Base-by-base conservation (phyloP, 192 early-diverging fungal genomes). In the Pilobolus umbonatus region DNA sequence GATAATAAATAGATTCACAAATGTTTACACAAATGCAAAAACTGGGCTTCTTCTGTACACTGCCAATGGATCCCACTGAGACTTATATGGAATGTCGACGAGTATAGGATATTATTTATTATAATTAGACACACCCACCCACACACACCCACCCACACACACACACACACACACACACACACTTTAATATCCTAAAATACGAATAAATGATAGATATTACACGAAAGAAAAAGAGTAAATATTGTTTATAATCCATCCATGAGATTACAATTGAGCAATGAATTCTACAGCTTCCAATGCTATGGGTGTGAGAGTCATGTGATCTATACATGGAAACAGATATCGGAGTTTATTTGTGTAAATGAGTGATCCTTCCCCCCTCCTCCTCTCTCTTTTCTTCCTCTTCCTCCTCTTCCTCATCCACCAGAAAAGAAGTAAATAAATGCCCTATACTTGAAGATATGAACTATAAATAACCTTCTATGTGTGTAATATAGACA, bases 1-100 rank as follows among this genome's bases (percentile, higher is more conserved):
- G 39, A 25, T 60, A 17, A n/a, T n/a, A 39, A 22, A 55, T 59
- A 73, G 71, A 57, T 57, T 54, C 57, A 11, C 34, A 69, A 44
- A 76, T 76, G 74, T 76, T 76, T 34, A 30, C 53, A 21, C 53
- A 73, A 66, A 76, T 76, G 74, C 74, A 76, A 62, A 68, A 76
- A 44, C 67, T 76, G 22, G 74, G 71, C 47, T 76, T 76, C 45
- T 76, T 76, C 57, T 76, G 74, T 56, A 58, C 74, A 34, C 45
- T 76, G 17, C 74, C 71, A 11, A 73, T 69, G 64, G 74, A 76
- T 35, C 74, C 74, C 17, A 69, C 50, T 7, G 49, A 65, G 40
- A 76, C 74, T 26, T 52, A 76, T 55, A 68, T 76, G 57, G 74
- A 76, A 30, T 76, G 74, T 40, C 40, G 56, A 36, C 38, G 63